phyloP scores from a whole-genome alignment of 805 yeast genomes.

The Isabelozyma heimii region DNA sequence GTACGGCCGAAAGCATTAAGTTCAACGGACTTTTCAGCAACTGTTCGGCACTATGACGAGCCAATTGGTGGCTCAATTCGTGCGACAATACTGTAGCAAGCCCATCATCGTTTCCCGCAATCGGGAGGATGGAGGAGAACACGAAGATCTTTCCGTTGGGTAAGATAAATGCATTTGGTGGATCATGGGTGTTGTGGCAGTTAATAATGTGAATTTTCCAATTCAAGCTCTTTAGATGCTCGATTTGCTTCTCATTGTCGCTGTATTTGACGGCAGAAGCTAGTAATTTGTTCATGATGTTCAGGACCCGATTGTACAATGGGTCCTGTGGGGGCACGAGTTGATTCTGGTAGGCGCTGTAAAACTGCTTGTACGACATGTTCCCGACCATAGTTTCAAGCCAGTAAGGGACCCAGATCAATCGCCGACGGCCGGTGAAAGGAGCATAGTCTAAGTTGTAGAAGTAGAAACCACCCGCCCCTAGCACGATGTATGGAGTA shows the following conservation, averaged over 20 bases:
- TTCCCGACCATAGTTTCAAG: slow-evolving; percentile 64
- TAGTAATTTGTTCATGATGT: slow-evolving; percentile 64
- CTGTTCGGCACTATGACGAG: slow-evolving; percentile 86
- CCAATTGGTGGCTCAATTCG: slow-evolving; percentile 91
- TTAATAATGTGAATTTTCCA: slow-evolving; percentile 77
- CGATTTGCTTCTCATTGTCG: slow-evolving; percentile 30
- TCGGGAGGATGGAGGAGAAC: slow-evolving; percentile 70
- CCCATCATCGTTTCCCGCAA: slow-evolving; percentile 83
- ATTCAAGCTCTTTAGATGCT: slow-evolving; percentile 38
- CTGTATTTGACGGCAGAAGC: slow-evolving; percentile 47
- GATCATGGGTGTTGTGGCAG: slow-evolving; percentile 57
- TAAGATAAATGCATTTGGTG: slow-evolving; percentile 94
- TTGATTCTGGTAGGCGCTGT: slow-evolving; percentile 49
- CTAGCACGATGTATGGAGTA: too few species aligned
- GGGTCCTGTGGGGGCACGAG: slow-evolving; percentile 68
- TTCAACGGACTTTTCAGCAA: slow-evolving; percentile 75
- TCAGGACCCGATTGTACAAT: slow-evolving; percentile 49
- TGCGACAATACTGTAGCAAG: slow-evolving; percentile 93
- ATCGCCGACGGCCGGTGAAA: slow-evolving; percentile 66
- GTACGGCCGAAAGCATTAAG: slow-evolving; percentile 46
- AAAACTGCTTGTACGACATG: slow-evolving; percentile 57
- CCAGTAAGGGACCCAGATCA: slow-evolving; percentile 68
- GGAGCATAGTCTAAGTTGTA: slow-evolving; percentile 74
- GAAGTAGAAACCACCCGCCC: slow-evolving; percentile 13
- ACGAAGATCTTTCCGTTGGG: slow-evolving; percentile 97